A percentile compares a stretch with the other conserved stretches of the same genome.
Conservation (phyloP, 2,329 filamentous ascomycete genomes). For the Arachnomyces sp. region DNA sequence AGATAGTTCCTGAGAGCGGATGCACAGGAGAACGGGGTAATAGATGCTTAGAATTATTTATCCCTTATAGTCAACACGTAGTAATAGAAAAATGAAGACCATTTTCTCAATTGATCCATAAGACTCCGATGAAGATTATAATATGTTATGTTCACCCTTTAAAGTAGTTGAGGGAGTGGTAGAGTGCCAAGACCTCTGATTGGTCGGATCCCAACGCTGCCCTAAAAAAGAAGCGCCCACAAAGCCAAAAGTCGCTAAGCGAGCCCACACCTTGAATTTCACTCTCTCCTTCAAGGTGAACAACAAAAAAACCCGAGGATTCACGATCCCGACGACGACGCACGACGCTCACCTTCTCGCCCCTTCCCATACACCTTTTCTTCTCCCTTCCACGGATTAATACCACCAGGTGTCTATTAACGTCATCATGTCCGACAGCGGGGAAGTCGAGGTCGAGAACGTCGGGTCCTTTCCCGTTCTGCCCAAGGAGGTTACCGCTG, state of each 20-base stretch:
- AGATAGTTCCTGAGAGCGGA: neutral
- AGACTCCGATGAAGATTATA: too few relatives aligned
- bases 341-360: slow-evolving; percentile 30
- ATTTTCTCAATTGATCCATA: too few relatives aligned
- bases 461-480: slow-evolving; percentile 66
- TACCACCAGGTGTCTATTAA: slow-evolving; percentile 21
- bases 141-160: too few relatives aligned
- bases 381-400: slow-evolving; percentile 13
- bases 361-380: slow-evolving; percentile 19
- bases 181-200: slow-evolving; percentile 13
- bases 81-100: too few relatives aligned
- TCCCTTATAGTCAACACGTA: too few relatives aligned
- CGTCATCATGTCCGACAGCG: slow-evolving; percentile 81
- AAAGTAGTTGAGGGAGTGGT: neutral
- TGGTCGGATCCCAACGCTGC: slow-evolving; percentile 20
- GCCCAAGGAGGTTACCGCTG: slow-evolving; percentile 83
- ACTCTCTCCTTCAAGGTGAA: slow-evolving; percentile 22
- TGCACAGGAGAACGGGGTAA: neutral
- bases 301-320: neutral
- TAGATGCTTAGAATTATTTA: neutral
- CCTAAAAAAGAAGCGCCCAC: slow-evolving; percentile 30
- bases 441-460: slow-evolving; percentile 87
- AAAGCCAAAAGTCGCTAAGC: slow-evolving; percentile 30
- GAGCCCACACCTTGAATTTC: slow-evolving; percentile 35
- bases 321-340: too few relatives aligned